Evolutionary conservation across 257 asterid species (phyloP), one percentile per base, ranked within the genome.

Genomic region (Salvia hispanica): DNA sequence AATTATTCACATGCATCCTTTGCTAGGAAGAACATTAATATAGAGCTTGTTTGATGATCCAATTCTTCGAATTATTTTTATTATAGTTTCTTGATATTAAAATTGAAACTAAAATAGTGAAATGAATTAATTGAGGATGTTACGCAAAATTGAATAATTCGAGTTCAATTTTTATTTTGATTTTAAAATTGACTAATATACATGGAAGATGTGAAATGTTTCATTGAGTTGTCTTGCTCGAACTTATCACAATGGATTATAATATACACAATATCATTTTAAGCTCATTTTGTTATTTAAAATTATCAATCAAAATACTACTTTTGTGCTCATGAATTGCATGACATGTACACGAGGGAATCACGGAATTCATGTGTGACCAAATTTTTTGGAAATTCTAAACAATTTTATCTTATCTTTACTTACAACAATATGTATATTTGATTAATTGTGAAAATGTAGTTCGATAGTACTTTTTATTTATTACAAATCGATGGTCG

Each of bases 311-410:
- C 44, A 13, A 8, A 45, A 45, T 44, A 12, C 25, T 25, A 28
- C 68, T 48, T 64, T 64, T 48, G 0, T 9, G 34, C 36, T 64
- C 58, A 11, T 67, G 61, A 55, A 37, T 21, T 21, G 33, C 54
- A 40, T 21, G 55, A 54, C 16, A 5, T 15, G 52, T 60, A 60
- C 66, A 67, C 64, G 40, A 44, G 64, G 15, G 40, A 31, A 3
- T 37, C 52, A 52, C 53, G 66, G 54, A 56, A 21, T 72, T 37
- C 70, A 64, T 72, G 76, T 45, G 59, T 8, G 10, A 12, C 8
- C 7, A 45, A 36, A 6, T 16, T 4, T 18, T 18, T 15, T 3
- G 14, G 2, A 5, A 34, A 47, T 40, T 40, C 18, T 14, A 45
- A 7, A 10, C 36, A 56, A 34, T 62, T 63, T 31, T 54, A 5